Base-by-base conservation (phyloP, 73 alveolate genomes). In the Stentor roeselii region DNA sequence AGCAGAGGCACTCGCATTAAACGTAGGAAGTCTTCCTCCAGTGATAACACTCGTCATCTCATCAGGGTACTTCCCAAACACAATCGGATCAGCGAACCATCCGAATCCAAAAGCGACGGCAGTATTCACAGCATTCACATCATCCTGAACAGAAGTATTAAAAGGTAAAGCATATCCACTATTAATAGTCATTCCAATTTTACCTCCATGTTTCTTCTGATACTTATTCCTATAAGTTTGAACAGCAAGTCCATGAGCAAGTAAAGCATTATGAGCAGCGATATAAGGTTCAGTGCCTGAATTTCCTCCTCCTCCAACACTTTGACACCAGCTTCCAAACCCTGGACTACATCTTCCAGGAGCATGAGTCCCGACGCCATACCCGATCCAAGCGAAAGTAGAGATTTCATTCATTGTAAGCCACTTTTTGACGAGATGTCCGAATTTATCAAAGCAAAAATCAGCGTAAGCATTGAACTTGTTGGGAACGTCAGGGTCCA, bases 231-330 rank as follows among this genome's bases (percentile, higher is more conserved):
- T 84, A 39, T 84, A 84, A 27, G 89, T 84, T n/a, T 84, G 83
- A 21, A 75, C 89, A 75, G 89, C 89, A 3, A 78, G 74, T 32
- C 75, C 89, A 84, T 84, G 89, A 74, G 89, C 78, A 21, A 84
- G 82, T 36, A 84, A 40, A n/a, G 76, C 78, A 38, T 75, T 84
- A 37, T 84, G 89, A 3, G 86, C 59, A 34, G 59, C 89, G 3
- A 84, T 84, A 59, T 84, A 84, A 36, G 89, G 89, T 39, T 84
- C 89, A 3, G 86, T 84, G 50, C 60, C 80, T 76, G 89, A 11
- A 37, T 84, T 39, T 2, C 89, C 89, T 3, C 89, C 89, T 3
- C 89, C 89, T 42, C 89, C 89, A 76, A 84, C 85, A 31, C 60
- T 3, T 3, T 3, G 35, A 39, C 88, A 83, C 2, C 27, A 75